These are phyloP conservation scores for Wallacemonas sp. DNA, from an alignment of 208 protist genomes.

Conservation along the genomic window DNA sequence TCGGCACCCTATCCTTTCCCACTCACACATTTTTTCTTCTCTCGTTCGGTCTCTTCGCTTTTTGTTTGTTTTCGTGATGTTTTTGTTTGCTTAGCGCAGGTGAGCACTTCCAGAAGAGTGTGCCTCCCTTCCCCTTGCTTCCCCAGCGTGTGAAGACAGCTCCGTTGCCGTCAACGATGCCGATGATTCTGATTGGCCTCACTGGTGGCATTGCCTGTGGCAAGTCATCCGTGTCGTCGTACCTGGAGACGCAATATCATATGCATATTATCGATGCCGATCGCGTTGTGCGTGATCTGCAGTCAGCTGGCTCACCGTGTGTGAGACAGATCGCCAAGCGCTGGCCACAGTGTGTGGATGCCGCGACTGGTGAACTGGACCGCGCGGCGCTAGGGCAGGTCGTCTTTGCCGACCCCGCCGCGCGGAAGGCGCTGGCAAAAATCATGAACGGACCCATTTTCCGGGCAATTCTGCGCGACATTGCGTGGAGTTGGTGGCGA, in stretches of 20 bases:
- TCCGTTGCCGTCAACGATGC: no score
- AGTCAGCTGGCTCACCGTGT: constrained; percentile 58
- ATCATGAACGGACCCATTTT: constrained; percentile 89
- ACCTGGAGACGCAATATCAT: constrained; percentile 47
- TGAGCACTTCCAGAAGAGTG: no score
- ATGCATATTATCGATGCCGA: constrained; percentile 84
- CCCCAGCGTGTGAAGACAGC: no score
- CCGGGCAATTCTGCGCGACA: constrained; percentile 39
- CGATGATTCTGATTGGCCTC: constrained; percentile 90
- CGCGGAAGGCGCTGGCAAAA: constrained; percentile 46
- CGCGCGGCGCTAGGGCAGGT: constrained; percentile 63
- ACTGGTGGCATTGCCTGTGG: constrained; percentile 92
- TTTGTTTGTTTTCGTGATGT: constrained; percentile 8
- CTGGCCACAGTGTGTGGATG: constrained; percentile 71
- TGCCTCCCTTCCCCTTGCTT: no score
- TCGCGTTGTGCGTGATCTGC: constrained; percentile 69
- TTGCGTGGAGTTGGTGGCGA: constrained; percentile 63
- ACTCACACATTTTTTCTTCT: constrained; percentile 11
- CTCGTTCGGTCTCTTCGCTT: background rate
- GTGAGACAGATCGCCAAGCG: constrained; percentile 52
- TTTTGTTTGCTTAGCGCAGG: no score
- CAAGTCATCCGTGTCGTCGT: constrained; percentile 80
- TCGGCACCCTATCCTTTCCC: no score
- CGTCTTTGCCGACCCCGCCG: constrained; percentile 65
- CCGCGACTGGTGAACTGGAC: constrained; percentile 59